phyloP scores from a whole-genome alignment of 1,284 basidiomycete species.

The Rhodotorula sp. region DNA sequence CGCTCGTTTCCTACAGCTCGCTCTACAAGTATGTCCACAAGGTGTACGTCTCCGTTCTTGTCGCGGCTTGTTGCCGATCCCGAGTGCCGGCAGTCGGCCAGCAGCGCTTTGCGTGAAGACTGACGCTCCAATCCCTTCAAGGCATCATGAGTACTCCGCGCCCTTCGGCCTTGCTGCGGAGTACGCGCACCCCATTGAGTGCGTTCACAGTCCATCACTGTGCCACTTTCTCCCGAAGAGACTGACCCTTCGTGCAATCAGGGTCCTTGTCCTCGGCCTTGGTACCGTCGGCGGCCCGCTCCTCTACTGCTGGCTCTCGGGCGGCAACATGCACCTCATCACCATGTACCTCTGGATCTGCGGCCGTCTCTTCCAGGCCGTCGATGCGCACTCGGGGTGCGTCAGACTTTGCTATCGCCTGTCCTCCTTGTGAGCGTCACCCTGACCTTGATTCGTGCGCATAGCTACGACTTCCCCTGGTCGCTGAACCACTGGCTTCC shows the following conservation, averaged over 20 bases:
- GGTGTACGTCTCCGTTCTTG: slow-evolving; percentile 66
- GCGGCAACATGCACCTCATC: slow-evolving; percentile 77
- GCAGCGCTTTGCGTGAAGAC: too few relatives aligned
- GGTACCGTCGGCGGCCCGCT: slow-evolving; percentile 63
- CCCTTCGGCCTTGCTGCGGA: slow-evolving; percentile 97
- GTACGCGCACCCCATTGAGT: slow-evolving; percentile 62
- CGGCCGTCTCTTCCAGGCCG: slow-evolving; percentile 92
- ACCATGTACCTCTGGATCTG: slow-evolving; percentile 87
- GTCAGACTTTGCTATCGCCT: neutral
- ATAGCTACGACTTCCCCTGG: slow-evolving; percentile 83
- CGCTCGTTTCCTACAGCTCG: neutral
- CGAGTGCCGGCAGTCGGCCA: too few relatives aligned
- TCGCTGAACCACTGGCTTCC: slow-evolving; percentile 92
- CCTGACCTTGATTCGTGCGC: too few relatives aligned
- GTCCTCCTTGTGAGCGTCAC: too few relatives aligned
- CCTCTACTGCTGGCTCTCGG: slow-evolving; percentile 70
- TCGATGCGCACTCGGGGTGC: slow-evolving; percentile 88
- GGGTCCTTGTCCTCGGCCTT: slow-evolving; percentile 50
- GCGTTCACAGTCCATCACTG: too few relatives aligned
- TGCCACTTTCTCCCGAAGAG: accelerated
- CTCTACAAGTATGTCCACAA: slow-evolving; percentile 99
- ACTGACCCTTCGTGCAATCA: neutral
- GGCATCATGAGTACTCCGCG: slow-evolving; percentile 90
- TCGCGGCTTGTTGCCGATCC: neutral
- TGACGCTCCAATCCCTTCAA: neutral